Evolutionary conservation across 768 basidiomycete genomes (phyloP).

Genomic region (Rhizopogon salebrosus): DNA sequence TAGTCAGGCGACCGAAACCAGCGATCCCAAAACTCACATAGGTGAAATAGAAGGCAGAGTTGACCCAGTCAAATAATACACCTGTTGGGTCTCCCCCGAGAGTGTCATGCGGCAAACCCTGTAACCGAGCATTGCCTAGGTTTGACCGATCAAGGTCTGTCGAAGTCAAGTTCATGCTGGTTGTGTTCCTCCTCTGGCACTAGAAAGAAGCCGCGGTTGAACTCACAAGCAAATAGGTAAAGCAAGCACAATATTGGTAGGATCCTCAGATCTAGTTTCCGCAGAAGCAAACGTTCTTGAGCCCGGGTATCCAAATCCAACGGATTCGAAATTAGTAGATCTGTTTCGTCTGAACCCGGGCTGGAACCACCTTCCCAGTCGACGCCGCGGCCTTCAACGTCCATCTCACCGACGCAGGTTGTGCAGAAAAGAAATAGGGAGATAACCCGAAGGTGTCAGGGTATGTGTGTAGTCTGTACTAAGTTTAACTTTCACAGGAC

Average conservation of each 20-base stretch:
- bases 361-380: slow-evolving; percentile 25
- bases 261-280: slow-evolving; percentile 63
- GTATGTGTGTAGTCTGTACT: no score
- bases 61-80: slow-evolving; percentile 70
- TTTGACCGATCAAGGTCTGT: slow-evolving; percentile 69
- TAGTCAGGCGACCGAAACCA: neutral
- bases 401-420: neutral
- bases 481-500: no score
- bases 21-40: slow-evolving; percentile 42
- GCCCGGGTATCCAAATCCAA: slow-evolving; percentile 21
- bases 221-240: slow-evolving; percentile 73
- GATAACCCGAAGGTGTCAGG: no score
- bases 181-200: neutral
- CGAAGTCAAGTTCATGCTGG: neutral
- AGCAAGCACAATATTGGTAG: slow-evolving; percentile 69
- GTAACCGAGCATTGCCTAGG: slow-evolving; percentile 73
- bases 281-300: slow-evolving; percentile 46
- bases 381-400: slow-evolving; percentile 11
- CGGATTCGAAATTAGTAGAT: slow-evolving; percentile 14
- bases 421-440: neutral
- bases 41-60: slow-evolving; percentile 74
- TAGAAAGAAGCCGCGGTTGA: neutral
- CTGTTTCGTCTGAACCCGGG: slow-evolving; percentile 2
- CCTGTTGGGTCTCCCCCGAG: slow-evolving; percentile 69
- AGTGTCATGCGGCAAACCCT: slow-evolving; percentile 59